phyloP scores from a whole-genome alignment of 2,329 filamentous ascomycete species.

The Alternaria arborescens region DNA sequence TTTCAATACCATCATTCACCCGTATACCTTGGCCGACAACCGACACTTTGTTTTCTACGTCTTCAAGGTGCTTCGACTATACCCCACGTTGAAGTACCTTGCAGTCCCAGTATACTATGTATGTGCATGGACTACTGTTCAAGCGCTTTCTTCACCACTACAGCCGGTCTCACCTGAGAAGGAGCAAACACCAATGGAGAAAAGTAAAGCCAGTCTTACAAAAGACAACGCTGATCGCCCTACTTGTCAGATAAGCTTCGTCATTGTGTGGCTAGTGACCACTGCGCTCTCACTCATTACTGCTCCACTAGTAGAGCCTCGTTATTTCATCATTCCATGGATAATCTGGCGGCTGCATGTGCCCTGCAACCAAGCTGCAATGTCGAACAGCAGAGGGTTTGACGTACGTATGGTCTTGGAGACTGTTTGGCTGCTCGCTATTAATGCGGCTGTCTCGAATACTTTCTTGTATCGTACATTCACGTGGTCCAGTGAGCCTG shows the following conservation, averaged over 20 bases:
- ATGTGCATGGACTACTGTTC: slow-evolving; percentile 74
- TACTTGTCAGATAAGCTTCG: slow-evolving; percentile 54
- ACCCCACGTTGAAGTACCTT: slow-evolving; percentile 70
- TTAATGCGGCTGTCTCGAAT: slow-evolving; percentile 74
- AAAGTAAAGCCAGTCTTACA: slow-evolving; percentile 13
- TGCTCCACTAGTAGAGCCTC: slow-evolving; percentile 90
- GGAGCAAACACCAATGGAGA: neutral
- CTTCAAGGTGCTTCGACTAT: slow-evolving; percentile 80
- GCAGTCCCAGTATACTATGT: slow-evolving; percentile 75
- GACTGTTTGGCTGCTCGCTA: slow-evolving; percentile 71
- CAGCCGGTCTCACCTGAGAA: slow-evolving; percentile 30
- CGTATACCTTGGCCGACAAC: slow-evolving; percentile 96
- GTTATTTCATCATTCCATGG: slow-evolving; percentile 97
- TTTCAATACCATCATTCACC: slow-evolving; percentile 92
- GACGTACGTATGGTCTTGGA: slow-evolving; percentile 65
- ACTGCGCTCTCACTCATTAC: slow-evolving; percentile 83
- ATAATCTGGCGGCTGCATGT: slow-evolving; percentile 88
- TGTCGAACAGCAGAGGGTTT: slow-evolving; percentile 28
- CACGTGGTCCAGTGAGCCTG: slow-evolving; percentile 69
- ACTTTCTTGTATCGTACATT: slow-evolving; percentile 76
- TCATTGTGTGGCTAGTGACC: slow-evolving; percentile 71
- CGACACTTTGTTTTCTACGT: slow-evolving; percentile 97
- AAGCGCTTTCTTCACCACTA: slow-evolving; percentile 60
- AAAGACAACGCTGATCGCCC: slow-evolving; percentile 10
- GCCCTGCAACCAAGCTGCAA: slow-evolving; percentile 56